Conservation (phyloP, 805 yeast species). For the Kazachstania viticola region DNA sequence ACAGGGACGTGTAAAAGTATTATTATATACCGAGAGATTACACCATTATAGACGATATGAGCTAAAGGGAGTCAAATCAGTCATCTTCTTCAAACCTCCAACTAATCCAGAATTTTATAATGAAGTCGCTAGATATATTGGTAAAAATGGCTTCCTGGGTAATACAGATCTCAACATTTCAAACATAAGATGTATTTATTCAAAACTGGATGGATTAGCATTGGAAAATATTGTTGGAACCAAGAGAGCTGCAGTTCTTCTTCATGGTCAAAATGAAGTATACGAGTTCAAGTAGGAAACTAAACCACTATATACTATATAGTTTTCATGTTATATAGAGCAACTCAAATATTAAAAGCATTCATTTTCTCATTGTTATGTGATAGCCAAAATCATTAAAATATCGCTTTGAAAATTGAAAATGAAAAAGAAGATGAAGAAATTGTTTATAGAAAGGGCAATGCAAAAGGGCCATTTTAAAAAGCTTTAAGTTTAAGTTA, state of each 20-base stretch:
- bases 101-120: constrained; percentile 73
- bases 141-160: constrained; percentile 39
- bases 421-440: no score
- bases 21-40: constrained; percentile 88
- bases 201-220: constrained; percentile 68
- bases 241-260: constrained; percentile 53
- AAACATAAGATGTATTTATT: constrained; percentile 50
- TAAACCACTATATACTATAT: no score
- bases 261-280: constrained; percentile 60
- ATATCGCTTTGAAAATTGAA: no score
- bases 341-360: no score
- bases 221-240: constrained; percentile 81
- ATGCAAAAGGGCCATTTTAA: no score
- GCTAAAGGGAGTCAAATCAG: constrained; percentile 70
- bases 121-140: constrained; percentile 62
- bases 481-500: no score
- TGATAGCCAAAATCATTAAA: no score
- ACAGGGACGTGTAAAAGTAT: constrained; percentile 47
- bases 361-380: no score
- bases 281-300: constrained; percentile 69
- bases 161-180: constrained; percentile 46
- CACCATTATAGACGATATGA: constrained; percentile 86
- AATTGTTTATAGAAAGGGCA: no score
- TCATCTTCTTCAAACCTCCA: constrained; percentile 77
- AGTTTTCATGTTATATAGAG: no score